Percentiles rank a stretch among this genome's conserved stretches.
These are phyloP conservation scores for Agrocybe pediades DNA, from an alignment of 768 basidiomycete genomes.

Conservation along the genomic window DNA sequence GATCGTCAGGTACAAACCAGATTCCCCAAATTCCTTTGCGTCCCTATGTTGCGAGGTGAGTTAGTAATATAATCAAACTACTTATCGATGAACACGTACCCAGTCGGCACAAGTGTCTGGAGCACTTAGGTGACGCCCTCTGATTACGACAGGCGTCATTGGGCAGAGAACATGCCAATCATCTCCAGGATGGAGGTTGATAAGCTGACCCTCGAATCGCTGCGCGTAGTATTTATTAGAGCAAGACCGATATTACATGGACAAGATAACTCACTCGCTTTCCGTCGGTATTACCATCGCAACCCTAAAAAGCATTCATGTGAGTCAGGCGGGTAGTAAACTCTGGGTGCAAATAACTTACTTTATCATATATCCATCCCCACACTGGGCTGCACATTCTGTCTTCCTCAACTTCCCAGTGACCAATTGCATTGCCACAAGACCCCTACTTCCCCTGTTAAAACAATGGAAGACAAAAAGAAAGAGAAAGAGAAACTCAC, in stretches of 20 bases:
- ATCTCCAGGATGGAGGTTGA: not conserved
- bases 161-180: not conserved
- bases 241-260: not conserved
- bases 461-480: not conserved
- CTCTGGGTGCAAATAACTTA: not conserved
- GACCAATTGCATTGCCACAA: not conserved
- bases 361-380: not conserved
- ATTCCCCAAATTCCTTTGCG: not conserved
- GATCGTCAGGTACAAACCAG: not conserved
- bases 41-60: not conserved
- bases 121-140: not conserved
- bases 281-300: not conserved
- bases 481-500: not conserved
- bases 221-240: slow-evolving; percentile 41
- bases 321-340: too few relatives aligned
- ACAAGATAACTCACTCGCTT: slow-evolving; percentile 21
- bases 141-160: not conserved
- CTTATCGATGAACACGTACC: not conserved
- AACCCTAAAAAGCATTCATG: not conserved
- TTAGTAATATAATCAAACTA: not conserved
- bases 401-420: not conserved
- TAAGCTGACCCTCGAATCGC: not conserved
- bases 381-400: not conserved
- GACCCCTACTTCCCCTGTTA: too few relatives aligned
- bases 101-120: not conserved